Percentiles rank a stretch among this genome's conserved stretches.
Evolutionary conservation across 2,329 filamentous ascomycete genomes (phyloP).

Genomic region (Nigrospora oryzae): DNA sequence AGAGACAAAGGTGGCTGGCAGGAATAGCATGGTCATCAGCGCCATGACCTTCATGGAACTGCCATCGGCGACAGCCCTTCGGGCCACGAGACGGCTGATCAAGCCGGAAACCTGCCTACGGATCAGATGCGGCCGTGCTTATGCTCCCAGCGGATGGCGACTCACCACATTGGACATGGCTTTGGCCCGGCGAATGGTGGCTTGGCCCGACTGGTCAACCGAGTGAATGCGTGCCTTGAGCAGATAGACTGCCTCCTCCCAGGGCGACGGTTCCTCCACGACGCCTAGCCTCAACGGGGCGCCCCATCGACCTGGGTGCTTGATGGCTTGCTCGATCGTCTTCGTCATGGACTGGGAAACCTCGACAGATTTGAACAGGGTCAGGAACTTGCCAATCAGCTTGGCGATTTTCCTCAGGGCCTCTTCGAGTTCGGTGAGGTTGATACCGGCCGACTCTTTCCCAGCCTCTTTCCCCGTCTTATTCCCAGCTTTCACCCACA

Average conservation of each 20-base stretch:
- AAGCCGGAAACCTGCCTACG: not conserved
- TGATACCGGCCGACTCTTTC: too few species aligned
- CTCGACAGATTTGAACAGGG: conserved; percentile 6
- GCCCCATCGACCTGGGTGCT: not conserved
- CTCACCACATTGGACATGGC: conserved; percentile 5
- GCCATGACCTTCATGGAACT: conserved; percentile 28
- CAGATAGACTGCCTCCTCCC: not conserved
- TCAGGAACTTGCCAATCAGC: conserved; percentile 4
- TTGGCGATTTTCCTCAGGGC: conserved; percentile 1
- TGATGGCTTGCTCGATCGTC: not conserved
- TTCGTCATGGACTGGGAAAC: conserved; percentile 1
- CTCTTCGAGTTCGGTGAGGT: not conserved
- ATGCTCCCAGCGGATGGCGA: not conserved
- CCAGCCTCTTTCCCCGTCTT: not conserved
- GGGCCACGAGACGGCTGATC: conserved; percentile 6
- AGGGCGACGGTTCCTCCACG: not conserved
- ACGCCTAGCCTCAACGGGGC: too few species aligned
- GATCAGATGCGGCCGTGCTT: too few species aligned
- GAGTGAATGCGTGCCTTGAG: conserved; percentile 3
- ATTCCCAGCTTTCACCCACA: not conserved
- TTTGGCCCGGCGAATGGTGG: conserved; percentile 3
- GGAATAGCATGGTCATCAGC: conserved; percentile 28
- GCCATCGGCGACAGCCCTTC: conserved; percentile 19
- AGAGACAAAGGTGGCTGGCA: conserved; percentile 30
- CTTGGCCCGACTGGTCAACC: conserved; percentile 1